Evolutionary conservation across 192 early-diverging fungal genomes (phyloP), one percentile per base, ranked within the genome.

Genomic region (Backusella psychrophila): DNA sequence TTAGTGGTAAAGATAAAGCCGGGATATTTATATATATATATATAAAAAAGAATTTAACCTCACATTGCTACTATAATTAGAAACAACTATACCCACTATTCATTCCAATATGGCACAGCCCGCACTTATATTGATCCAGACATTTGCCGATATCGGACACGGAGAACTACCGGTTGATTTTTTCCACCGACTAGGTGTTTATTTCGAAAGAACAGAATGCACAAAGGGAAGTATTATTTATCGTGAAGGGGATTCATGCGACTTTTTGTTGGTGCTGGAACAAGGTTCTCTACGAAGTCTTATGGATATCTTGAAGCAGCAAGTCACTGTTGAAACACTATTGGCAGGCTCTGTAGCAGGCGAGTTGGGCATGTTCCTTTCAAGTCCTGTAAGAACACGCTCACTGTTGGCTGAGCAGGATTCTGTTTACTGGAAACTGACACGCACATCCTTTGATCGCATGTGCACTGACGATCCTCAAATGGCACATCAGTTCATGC

Each of bases 331-430:
- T 3, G 94, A 97, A 84, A 95, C 93, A 21, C 91, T 97, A 41
- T 81, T 99, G 38, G 94, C 96, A 0, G 96, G 96, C n/a, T 95
- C 94, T 9, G 91, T 96, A 73, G 90, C 94, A 21, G 97, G 97
- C 11, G 96, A 97, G 82, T 84, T 97, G 35, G 90, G 94, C 21
- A 81, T 98, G 63, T 94, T 96, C 65, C 87, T 90, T 2, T 82
- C 83, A 8, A 78, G 77, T 49, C 59, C 42, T 14, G 26, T 34
- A 12, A 77, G 83, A 65, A 56, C 80, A 35, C 86, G 92, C 31
- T 83, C 85, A 23, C 76, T 95, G 34, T 78, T 94, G 7, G 88
- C 89, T 0, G 89, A 93, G 33, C 83, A 82, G 41, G 90, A 91
- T 65, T 85, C 89, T 14, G 85, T 89, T 2, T 81, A 95, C 9